A percentile compares a stretch with the other conserved stretches of the same genome.
Evolutionary conservation across 1,139 yeast genomes (phyloP).

Genomic region (Diutina pseudorugosa): DNA sequence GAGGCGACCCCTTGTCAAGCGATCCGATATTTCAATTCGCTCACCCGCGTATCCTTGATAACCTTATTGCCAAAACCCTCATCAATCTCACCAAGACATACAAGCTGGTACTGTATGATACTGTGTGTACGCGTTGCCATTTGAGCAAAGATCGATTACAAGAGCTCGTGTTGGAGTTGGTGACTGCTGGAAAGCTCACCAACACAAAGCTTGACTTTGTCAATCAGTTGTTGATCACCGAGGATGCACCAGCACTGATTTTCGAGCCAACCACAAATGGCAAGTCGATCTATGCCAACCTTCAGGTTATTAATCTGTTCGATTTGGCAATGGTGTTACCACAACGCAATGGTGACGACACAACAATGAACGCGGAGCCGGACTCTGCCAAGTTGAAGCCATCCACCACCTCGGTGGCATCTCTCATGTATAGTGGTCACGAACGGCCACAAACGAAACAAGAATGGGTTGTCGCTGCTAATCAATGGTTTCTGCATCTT

Average conservation of each 20-base stretch:
- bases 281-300: slow-evolving; percentile 16
- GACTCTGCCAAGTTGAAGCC: background rate
- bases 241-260: slow-evolving; percentile 7
- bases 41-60: slow-evolving; percentile 15
- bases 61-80: slow-evolving; percentile 21
- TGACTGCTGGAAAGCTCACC: slow-evolving; percentile 31
- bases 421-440: background rate
- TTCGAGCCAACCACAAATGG: slow-evolving; percentile 14
- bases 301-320: slow-evolving; percentile 14
- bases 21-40: slow-evolving; percentile 24
- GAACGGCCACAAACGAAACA: background rate
- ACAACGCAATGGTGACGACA: background rate
- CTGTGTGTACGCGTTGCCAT: slow-evolving; percentile 6
- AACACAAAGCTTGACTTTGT: slow-evolving; percentile 34
- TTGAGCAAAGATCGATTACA: slow-evolving; percentile 20
- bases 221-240: slow-evolving; percentile 14
- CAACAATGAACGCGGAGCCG: background rate
- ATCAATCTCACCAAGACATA: slow-evolving; percentile 20
- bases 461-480: background rate
- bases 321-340: slow-evolving; percentile 5
- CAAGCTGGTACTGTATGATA: slow-evolving; percentile 15
- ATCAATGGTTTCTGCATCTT: slow-evolving; percentile 8
- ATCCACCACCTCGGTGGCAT: background rate
- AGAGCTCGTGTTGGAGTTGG: slow-evolving; percentile 24
- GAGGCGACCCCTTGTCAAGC: slow-evolving; percentile 14